A percentile compares a stretch with the other conserved stretches of the same genome.
Evolutionary conservation across 306 rosid species (phyloP).

Genomic region (Ceratonia siliqua): DNA sequence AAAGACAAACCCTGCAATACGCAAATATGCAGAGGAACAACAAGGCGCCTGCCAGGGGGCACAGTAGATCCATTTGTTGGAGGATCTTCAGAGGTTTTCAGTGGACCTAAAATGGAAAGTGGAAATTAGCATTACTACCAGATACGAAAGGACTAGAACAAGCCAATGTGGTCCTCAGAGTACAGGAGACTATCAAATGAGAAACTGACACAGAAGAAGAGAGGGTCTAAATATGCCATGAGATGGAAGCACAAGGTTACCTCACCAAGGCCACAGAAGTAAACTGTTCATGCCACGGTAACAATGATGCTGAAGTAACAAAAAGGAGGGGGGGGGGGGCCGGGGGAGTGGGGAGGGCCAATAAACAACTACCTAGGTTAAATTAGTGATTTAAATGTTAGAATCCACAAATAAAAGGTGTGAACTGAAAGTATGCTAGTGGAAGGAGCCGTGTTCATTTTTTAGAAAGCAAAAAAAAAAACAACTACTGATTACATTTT

Average conservation of each 20-base stretch:
- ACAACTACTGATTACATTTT: not conserved
- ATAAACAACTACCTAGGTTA: not conserved
- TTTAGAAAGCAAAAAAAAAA: slow-evolving; percentile 10
- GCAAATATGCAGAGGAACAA: slow-evolving; percentile 88
- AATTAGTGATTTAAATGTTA: slow-evolving; percentile 11
- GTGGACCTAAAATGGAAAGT: slow-evolving; percentile 61
- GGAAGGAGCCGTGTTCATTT: slow-evolving; percentile 7
- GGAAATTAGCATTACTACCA: slow-evolving; percentile 18
- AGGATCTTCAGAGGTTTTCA: slow-evolving; percentile 54
- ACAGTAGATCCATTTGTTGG: slow-evolving; percentile 47
- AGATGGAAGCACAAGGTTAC: slow-evolving; percentile 15
- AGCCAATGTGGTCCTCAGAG: slow-evolving; percentile 11
- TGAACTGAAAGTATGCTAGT: slow-evolving; percentile 22
- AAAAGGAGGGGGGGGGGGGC: not conserved
- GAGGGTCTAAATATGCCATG: slow-evolving; percentile 11
- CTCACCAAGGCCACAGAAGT: slow-evolving; percentile 1
- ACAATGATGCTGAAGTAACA: not conserved
- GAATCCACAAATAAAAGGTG: slow-evolving; percentile 13
- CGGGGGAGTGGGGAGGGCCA: not conserved
- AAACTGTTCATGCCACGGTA: not conserved
- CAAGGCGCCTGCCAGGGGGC: slow-evolving; percentile 91
- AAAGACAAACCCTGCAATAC: slow-evolving; percentile 91
- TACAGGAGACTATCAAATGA: slow-evolving; percentile 24
- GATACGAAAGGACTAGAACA: slow-evolving; percentile 15
- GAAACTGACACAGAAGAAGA: slow-evolving; percentile 13